These are phyloP conservation scores for Bruguiera sexangula DNA, from an alignment of 345 rosid genomes.

Conservation along the genomic window DNA sequence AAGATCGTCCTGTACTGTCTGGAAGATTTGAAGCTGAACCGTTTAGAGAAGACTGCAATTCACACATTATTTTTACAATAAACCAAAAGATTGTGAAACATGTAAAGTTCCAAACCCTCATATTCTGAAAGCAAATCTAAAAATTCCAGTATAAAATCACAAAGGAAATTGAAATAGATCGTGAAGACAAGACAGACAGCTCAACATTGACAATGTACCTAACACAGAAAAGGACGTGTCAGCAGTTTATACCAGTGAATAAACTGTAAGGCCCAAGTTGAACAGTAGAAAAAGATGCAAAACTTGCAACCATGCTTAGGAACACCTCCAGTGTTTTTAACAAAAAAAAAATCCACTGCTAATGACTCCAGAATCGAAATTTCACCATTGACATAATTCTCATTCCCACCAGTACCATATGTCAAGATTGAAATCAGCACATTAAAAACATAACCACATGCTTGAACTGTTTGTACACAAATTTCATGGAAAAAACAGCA, in stretches of 20 bases:
- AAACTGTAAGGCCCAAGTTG: not conserved
- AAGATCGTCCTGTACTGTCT: slow-evolving; percentile 69
- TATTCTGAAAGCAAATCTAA: not conserved
- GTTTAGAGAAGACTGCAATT: slow-evolving; percentile 77
- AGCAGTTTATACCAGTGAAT: not conserved
- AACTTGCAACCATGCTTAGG: not conserved
- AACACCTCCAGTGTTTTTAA: not conserved
- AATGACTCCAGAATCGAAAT: not conserved
- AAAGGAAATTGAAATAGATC: not conserved
- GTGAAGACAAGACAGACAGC: not conserved
- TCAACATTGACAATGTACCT: not conserved
- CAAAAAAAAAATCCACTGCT: not conserved
- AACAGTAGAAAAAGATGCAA: not conserved
- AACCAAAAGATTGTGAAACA: not conserved
- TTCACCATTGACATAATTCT: not conserved
- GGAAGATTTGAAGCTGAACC: slow-evolving; percentile 88
- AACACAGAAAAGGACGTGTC: not conserved
- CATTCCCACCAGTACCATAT: not conserved
- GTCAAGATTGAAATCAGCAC: not conserved
- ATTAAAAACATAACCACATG: not conserved
- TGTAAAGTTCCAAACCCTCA: no score
- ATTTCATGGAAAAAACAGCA: not conserved
- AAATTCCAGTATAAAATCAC: not conserved
- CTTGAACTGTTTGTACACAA: not conserved
- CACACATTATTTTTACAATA: slow-evolving; percentile 6